phyloP scores from a whole-genome alignment of 768 basidiomycete genomes.

The Epithele typhae region DNA sequence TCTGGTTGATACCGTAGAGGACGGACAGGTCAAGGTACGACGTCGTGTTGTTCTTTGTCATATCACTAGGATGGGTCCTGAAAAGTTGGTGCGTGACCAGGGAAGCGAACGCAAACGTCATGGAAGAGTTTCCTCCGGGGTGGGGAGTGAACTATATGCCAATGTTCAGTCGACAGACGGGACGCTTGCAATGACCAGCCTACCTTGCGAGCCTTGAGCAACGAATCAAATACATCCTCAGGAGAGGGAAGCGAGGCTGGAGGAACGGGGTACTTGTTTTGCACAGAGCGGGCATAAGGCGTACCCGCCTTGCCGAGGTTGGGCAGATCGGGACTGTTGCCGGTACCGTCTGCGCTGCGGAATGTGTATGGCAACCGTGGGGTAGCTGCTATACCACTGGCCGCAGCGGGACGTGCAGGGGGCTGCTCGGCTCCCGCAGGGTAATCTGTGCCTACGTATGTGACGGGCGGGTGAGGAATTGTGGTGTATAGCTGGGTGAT shows the following conservation, averaged over 20 bases:
- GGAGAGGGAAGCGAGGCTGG: slow-evolving; percentile 45
- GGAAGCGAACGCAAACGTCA: slow-evolving; percentile 26
- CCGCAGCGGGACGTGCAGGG: slow-evolving; percentile 1
- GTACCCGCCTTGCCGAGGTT: slow-evolving; percentile 46
- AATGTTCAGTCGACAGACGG: background rate
- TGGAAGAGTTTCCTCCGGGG: slow-evolving; percentile 29
- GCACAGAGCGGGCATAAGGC: slow-evolving; percentile 52
- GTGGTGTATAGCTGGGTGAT: slow-evolving; percentile 65
- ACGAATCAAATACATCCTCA: slow-evolving; percentile 34
- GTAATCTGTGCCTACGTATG: slow-evolving; percentile 58
- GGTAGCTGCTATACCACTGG: slow-evolving; percentile 10
- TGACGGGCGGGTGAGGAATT: slow-evolving; percentile 72
- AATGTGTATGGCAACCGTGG: slow-evolving; percentile 24
- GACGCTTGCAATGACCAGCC: background rate
- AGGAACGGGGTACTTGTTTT: slow-evolving; percentile 37
- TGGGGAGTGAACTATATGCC: slow-evolving; percentile 20
- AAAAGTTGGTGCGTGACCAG: slow-evolving; percentile 33
- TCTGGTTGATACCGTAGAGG: slow-evolving; percentile 48
- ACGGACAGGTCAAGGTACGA: slow-evolving; percentile 56
- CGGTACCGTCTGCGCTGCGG: slow-evolving; percentile 46
- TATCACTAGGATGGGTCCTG: slow-evolving; percentile 40
- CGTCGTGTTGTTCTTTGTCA: slow-evolving; percentile 46
- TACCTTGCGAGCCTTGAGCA: slow-evolving; percentile 29
- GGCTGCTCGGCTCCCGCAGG: slow-evolving; percentile 22
- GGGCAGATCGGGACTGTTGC: slow-evolving; percentile 43